These are phyloP conservation scores for Cyamopsis tetragonoloba DNA, from an alignment of 306 rosid genomes.

Conservation along the genomic window DNA sequence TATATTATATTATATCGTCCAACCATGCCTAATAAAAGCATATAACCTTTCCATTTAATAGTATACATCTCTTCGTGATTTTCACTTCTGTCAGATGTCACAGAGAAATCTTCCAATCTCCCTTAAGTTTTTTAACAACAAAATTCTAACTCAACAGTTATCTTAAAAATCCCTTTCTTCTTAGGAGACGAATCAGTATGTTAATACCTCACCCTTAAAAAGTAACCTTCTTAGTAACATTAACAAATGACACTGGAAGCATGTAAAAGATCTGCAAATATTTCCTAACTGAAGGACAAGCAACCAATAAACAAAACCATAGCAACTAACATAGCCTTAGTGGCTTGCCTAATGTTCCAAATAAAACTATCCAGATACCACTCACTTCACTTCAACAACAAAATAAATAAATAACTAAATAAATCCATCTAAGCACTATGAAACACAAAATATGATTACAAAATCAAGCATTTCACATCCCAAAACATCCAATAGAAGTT, in stretches of 20 bases:
- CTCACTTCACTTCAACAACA: slow-evolving; percentile 6
- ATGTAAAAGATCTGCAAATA: background rate
- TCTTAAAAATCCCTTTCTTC: slow-evolving; percentile 12
- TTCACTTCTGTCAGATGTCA: background rate
- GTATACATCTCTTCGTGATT: background rate
- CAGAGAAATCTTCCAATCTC: slow-evolving; percentile 12
- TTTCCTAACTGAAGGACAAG: background rate
- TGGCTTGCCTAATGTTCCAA: background rate
- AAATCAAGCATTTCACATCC: background rate
- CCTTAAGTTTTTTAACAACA: slow-evolving; percentile 7
- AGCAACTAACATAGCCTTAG: background rate
- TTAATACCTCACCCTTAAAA: too few relatives aligned
- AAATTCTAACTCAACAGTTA: background rate
- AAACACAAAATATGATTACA: background rate
- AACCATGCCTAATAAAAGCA: background rate
- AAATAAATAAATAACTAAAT: too few relatives aligned
- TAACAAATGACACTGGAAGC: background rate
- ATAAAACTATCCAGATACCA: background rate
- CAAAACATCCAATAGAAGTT: slow-evolving; percentile 12
- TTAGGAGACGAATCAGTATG: too few relatives aligned
- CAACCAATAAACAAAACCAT: background rate
- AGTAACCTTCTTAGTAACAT: slow-evolving; percentile 1
- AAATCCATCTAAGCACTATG: slow-evolving; percentile 4
- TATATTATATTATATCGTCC: background rate
- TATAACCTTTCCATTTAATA: background rate